phyloP scores from a whole-genome alignment of 1,284 basidiomycete species.

The Austroboletus novae-zelandiae region DNA sequence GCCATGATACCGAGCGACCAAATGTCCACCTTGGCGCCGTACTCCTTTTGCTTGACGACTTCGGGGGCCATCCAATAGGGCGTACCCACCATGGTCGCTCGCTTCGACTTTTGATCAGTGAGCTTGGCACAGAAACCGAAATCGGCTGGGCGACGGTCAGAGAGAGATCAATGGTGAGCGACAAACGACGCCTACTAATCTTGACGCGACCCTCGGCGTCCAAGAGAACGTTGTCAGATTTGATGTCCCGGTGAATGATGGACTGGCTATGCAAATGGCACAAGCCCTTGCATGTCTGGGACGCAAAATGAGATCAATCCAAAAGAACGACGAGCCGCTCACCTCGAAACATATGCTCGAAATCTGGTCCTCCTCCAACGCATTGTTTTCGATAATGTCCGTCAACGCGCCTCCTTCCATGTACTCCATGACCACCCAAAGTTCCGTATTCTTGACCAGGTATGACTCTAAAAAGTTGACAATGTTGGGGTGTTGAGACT shows the following conservation, averaged over 20 bases:
- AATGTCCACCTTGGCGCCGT: constrained; percentile 98
- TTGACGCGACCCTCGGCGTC: constrained; percentile 93
- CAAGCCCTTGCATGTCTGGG: constrained; percentile 91
- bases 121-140: constrained; percentile 99
- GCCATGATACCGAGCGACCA: constrained; percentile 99
- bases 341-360: constrained; percentile 92
- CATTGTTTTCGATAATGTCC: constrained; percentile 98
- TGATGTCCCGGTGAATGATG: constrained; percentile 99
- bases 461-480: constrained; percentile 97
- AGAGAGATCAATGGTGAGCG: not conserved
- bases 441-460: constrained; percentile 85
- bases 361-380: constrained; percentile 95
- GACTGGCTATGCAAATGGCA: constrained; percentile 91
- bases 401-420: constrained; percentile 99
- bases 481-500: constrained; percentile 97
- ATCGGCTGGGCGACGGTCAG: constrained; percentile 62
- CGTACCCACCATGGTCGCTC: constrained; percentile 98
- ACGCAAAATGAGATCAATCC: constrained; percentile 3
- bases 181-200: constrained; percentile 71
- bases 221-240: constrained; percentile 94
- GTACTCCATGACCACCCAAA: constrained; percentile 99
- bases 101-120: constrained; percentile 97
- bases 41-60: constrained; percentile 99
- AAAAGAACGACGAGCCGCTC: constrained; percentile 25
- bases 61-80: constrained; percentile 99